Conservation (phyloP, 371 early-diverging fungal genomes). For the Lichtheimia ramosa region DNA sequence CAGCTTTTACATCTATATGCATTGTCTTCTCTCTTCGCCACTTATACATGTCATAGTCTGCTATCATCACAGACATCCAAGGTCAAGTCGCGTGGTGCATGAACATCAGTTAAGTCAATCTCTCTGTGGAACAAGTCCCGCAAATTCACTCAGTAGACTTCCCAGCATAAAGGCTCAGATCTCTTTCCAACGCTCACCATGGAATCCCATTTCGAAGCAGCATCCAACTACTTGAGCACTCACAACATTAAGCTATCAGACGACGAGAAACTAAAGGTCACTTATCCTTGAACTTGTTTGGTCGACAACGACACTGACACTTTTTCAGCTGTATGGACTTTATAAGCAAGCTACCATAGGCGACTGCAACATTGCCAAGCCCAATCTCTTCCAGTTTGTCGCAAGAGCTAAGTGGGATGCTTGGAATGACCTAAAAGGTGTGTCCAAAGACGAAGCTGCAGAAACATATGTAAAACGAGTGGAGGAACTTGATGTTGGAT, state of each 20-base stretch:
- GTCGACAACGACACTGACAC: not conserved
- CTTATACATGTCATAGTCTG: too few species aligned
- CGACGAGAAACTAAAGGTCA: slow-evolving; percentile 43
- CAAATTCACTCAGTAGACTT: too few species aligned
- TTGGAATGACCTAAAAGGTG: slow-evolving; percentile 35
- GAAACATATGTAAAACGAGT: slow-evolving; percentile 34
- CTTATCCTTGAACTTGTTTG: not conserved
- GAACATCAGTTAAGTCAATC: too few species aligned
- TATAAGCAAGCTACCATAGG: slow-evolving; percentile 53
- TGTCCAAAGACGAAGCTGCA: slow-evolving; percentile 26
- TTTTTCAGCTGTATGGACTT: slow-evolving; percentile 41
- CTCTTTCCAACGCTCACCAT: not conserved
- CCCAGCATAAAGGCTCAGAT: too few species aligned
- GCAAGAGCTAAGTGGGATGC: slow-evolving; percentile 55
- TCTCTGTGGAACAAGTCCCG: too few species aligned
- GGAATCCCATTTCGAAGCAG: slow-evolving; percentile 30
- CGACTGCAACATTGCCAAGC: slow-evolving; percentile 34
- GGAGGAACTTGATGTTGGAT: slow-evolving; percentile 36
- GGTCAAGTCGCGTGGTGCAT: too few species aligned
- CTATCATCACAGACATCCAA: too few species aligned
- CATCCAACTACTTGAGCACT: slow-evolving; percentile 36
- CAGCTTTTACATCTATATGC: too few species aligned
- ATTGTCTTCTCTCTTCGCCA: too few species aligned
- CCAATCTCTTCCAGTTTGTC: slow-evolving; percentile 46
- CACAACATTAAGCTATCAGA: slow-evolving; percentile 32